A percentile compares a stretch with the other conserved stretches of the same genome.
Evolutionary conservation across 495 filamentous ascomycete species (phyloP).

Genomic region (Aspergillus bertholletiae): DNA sequence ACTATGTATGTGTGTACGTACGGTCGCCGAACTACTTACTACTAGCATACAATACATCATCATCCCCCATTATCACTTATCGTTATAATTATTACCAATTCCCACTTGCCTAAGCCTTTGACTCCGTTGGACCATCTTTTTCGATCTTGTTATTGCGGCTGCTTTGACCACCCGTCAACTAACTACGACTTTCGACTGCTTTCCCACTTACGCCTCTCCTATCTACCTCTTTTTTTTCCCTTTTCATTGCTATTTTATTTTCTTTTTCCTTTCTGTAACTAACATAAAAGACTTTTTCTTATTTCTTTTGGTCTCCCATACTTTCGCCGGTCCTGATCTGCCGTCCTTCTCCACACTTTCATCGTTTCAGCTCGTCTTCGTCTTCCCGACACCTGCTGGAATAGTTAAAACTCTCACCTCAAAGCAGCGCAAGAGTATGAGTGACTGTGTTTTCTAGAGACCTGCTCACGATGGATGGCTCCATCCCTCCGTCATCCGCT

Average conservation of each 20-base stretch:
- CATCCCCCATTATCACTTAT: conserved; percentile 1
- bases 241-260: conserved; percentile 1
- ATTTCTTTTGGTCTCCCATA: background rate
- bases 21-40: background rate
- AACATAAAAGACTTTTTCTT: background rate
- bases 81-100: conserved; percentile 4
- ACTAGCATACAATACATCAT: conserved; percentile 11
- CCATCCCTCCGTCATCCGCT: conserved; percentile 23
- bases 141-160: background rate
- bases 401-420: background rate
- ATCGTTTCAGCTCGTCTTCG: background rate
- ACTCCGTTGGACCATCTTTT: background rate
- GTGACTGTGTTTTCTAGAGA: conserved; percentile 5
- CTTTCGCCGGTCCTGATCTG: background rate
- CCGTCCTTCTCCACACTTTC: conserved; percentile 1
- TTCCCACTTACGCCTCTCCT: conserved; percentile 4
- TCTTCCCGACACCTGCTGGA: background rate
- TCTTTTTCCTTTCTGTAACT: conserved; percentile 2
- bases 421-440: conserved; percentile 15
- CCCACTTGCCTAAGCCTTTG: background rate
- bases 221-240: background rate
- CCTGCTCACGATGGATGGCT: conserved; percentile 24
- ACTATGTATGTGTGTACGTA: background rate
- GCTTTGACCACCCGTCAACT: conserved; percentile 8
- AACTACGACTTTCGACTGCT: background rate